Evolutionary conservation across 129 eudicot genomes (phyloP).

Genomic region (Pittosporum tobira): DNA sequence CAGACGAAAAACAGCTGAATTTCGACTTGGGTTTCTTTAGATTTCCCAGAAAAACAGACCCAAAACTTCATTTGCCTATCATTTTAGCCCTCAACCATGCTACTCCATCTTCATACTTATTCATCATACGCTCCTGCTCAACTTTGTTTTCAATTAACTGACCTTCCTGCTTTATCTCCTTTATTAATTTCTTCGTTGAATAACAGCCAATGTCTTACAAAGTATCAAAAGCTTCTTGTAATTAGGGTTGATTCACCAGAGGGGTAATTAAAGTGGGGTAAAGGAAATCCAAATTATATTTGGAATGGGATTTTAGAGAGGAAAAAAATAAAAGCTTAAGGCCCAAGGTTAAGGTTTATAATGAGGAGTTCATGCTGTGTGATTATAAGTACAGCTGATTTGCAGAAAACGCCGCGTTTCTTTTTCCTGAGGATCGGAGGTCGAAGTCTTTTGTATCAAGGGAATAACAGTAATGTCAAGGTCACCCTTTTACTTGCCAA

Average conservation of each 20-base stretch:
- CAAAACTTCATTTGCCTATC: constrained; percentile 66
- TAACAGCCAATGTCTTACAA: neutral
- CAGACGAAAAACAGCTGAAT: constrained; percentile 43
- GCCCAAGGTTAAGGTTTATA: neutral
- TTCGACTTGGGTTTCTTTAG: constrained; percentile 49
- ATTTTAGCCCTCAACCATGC: constrained; percentile 53
- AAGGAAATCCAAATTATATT: neutral
- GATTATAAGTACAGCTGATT: too few species aligned
- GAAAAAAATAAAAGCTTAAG: neutral
- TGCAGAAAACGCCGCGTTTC: neutral
- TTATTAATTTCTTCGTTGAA: neutral
- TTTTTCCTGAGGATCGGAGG: neutral
- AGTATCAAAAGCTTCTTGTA: too few species aligned
- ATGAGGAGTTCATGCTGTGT: too few species aligned
- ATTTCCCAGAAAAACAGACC: constrained; percentile 57
- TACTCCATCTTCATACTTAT: constrained; percentile 63
- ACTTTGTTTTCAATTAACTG: neutral
- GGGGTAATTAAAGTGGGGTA: neutral
- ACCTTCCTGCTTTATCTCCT: neutral
- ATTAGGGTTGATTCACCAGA: neutral
- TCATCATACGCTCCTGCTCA: neutral
- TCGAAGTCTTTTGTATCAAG: neutral
- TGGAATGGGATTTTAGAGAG: neutral
- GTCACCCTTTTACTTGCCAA: too few species aligned
- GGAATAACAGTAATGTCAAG: constrained; percentile 37